Conservation (phyloP, 2,329 filamentous ascomycete genomes). For the Celoporthe dispersa region DNA sequence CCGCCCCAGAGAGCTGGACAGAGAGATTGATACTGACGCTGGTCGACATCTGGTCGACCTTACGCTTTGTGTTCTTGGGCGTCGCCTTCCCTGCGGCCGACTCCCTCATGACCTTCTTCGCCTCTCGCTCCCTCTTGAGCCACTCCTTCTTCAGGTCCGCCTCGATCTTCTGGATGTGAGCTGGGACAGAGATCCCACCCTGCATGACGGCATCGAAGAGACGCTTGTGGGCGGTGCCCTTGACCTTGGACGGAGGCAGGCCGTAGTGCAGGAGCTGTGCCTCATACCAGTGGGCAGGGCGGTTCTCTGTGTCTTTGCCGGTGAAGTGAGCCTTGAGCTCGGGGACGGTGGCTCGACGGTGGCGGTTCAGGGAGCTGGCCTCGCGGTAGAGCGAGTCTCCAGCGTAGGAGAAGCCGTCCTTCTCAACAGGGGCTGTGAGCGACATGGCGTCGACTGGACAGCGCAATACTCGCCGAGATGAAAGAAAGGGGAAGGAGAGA, state of each 20-base stretch:
- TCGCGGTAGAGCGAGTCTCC: conserved; percentile 50
- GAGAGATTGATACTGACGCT: conserved; percentile 38
- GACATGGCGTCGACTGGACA: conserved; percentile 25
- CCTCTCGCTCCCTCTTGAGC: conserved; percentile 53
- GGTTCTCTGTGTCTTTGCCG: conserved; percentile 42
- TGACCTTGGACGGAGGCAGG: conserved; percentile 58
- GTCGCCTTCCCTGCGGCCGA: conserved; percentile 9
- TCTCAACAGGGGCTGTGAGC: conserved; percentile 36
- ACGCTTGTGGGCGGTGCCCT: conserved; percentile 62
- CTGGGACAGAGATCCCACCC: conserved; percentile 53
- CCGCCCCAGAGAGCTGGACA: conserved; percentile 33
- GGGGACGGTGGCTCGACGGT: conserved; percentile 48
- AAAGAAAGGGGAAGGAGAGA: neutral
- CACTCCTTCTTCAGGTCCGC: conserved; percentile 61
- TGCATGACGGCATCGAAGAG: conserved; percentile 60
- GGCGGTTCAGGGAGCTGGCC: conserved; percentile 47
- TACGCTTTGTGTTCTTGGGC: conserved; percentile 37
- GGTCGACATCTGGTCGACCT: conserved; percentile 32
- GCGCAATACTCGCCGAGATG: neutral
- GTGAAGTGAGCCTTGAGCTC: conserved; percentile 54
- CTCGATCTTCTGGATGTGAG: conserved; percentile 54
- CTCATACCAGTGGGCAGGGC: conserved; percentile 64
- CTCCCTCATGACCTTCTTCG: conserved; percentile 45
- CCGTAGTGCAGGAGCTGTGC: conserved; percentile 68
- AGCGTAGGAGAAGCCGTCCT: conserved; percentile 48